These are phyloP conservation scores for Eimeria maxima DNA, from an alignment of 169 alveolate genomes.

Conservation along the genomic window DNA sequence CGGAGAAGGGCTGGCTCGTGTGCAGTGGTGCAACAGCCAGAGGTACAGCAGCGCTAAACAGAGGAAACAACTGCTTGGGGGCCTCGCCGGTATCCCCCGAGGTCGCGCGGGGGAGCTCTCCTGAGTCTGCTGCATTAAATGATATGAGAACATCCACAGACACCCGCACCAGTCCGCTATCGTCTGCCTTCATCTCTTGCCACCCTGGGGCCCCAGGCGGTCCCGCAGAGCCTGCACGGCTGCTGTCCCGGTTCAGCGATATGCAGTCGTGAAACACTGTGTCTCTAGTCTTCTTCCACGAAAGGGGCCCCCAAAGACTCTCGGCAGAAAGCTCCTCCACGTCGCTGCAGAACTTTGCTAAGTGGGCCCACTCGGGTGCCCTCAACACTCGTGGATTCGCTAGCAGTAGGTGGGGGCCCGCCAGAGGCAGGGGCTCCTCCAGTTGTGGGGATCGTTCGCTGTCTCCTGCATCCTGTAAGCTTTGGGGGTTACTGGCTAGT, in stretches of 20 bases:
- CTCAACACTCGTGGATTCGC: neutral
- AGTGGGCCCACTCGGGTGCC: slow-evolving; percentile 23
- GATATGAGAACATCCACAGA: slow-evolving; percentile 39
- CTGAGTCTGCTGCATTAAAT: slow-evolving; percentile 5
- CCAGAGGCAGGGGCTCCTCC: neutral
- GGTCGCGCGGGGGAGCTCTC: neutral
- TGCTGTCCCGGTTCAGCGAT: neutral
- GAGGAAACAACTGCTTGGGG: slow-evolving; percentile 38
- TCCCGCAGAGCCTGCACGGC: neutral
- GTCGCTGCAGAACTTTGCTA: slow-evolving; percentile 43
- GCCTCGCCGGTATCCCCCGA: neutral
- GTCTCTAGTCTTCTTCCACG: neutral
- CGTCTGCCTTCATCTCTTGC: neutral
- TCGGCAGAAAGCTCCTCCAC: slow-evolving; percentile 10
- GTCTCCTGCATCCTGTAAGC: neutral
- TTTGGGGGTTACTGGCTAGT: neutral
- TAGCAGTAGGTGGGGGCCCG: neutral
- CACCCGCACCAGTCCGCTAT: neutral
- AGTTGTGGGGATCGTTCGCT: neutral
- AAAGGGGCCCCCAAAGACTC: neutral
- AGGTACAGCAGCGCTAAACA: slow-evolving; percentile 27
- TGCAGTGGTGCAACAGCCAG: slow-evolving; percentile 32
- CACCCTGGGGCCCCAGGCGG: neutral
- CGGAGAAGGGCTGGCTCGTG: neutral
- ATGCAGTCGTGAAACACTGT: neutral